A percentile compares a stretch with the other conserved stretches of the same genome.
phyloP scores from a whole-genome alignment of 2,329 filamentous ascomycete genomes.

The Raffaelea arxii region DNA sequence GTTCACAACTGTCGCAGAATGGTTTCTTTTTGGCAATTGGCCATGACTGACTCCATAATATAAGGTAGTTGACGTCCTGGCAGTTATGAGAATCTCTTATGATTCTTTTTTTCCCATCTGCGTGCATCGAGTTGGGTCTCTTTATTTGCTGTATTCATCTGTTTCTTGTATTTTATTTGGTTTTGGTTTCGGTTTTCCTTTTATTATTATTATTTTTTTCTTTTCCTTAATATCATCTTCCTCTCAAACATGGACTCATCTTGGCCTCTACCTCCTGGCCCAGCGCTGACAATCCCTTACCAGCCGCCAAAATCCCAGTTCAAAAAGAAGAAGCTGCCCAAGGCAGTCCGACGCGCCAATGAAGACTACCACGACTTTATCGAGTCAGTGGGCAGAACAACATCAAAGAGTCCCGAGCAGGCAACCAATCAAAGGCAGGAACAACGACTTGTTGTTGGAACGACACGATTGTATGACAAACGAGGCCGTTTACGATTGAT shows the following conservation, averaged over 20 bases:
- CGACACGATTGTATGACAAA: slow-evolving; percentile 8
- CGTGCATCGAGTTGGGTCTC: too few species aligned
- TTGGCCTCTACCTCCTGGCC: slow-evolving; percentile 6
- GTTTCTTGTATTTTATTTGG: background rate
- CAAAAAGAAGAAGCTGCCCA: background rate
- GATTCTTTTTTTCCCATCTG: too few species aligned
- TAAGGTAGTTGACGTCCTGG: too few species aligned
- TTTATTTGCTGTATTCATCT: background rate
- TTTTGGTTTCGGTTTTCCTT: background rate
- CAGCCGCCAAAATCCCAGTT: background rate
- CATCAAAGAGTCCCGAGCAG: background rate
- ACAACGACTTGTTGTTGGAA: slow-evolving; percentile 7
- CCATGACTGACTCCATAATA: too few species aligned
- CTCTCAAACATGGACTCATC: background rate
- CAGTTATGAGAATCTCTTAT: too few species aligned
- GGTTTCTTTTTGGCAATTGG: too few species aligned
- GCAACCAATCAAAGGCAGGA: background rate
- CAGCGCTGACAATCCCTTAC: background rate
- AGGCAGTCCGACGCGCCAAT: slow-evolving; percentile 1
- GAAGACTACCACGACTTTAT: slow-evolving; percentile 12
- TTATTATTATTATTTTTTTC: background rate
- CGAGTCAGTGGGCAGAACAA: slow-evolving; percentile 1
- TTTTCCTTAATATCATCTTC: background rate
- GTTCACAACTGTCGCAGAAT: too few species aligned
- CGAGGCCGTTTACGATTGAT: slow-evolving; percentile 10